phyloP scores from a whole-genome alignment of 1,284 basidiomycete genomes.

The Filobasidium uniguttulatum region DNA sequence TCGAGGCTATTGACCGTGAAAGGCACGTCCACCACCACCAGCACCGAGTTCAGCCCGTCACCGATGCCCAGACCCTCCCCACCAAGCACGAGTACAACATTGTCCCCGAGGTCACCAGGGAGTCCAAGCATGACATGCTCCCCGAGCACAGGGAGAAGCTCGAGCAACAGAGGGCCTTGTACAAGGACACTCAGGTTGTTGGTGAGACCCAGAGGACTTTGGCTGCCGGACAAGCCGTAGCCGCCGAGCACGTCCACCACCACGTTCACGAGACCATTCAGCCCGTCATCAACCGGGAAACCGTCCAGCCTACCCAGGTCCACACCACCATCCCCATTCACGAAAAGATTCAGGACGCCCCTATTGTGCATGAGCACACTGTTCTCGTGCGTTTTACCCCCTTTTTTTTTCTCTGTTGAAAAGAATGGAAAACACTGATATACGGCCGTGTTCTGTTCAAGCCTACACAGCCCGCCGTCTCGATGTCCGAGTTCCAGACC shows the following conservation, averaged over 20 bases:
- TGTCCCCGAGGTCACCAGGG: slow-evolving; percentile 27
- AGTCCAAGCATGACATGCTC: slow-evolving; percentile 34
- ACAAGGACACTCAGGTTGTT: slow-evolving; percentile 22
- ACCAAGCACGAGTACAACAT: slow-evolving; percentile 28
- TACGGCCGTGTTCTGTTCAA: no score
- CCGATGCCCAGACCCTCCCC: slow-evolving; percentile 21
- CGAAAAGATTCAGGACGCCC: slow-evolving; percentile 24
- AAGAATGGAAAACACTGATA: no score
- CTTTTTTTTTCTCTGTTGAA: no score
- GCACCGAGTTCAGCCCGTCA: slow-evolving; percentile 36
- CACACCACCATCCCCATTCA: slow-evolving; percentile 33
- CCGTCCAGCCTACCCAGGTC: slow-evolving; percentile 30
- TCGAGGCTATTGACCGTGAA: slow-evolving; percentile 34
- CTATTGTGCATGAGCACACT: slow-evolving; percentile 18
- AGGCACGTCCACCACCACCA: slow-evolving; percentile 24
- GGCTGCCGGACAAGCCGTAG: slow-evolving; percentile 22
- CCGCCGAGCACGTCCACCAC: slow-evolving; percentile 34
- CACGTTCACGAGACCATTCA: slow-evolving; percentile 31
- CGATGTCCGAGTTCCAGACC: slow-evolving; percentile 23
- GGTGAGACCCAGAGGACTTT: slow-evolving; percentile 21
- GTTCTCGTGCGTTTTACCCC: no score
- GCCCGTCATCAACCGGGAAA: slow-evolving; percentile 36
- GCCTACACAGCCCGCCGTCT: no score
- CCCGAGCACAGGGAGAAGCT: slow-evolving; percentile 34
- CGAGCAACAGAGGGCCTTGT: slow-evolving; percentile 25